Conservation (phyloP, 164 flowering plant genomes). For the Chloranthus sessilifolius region DNA sequence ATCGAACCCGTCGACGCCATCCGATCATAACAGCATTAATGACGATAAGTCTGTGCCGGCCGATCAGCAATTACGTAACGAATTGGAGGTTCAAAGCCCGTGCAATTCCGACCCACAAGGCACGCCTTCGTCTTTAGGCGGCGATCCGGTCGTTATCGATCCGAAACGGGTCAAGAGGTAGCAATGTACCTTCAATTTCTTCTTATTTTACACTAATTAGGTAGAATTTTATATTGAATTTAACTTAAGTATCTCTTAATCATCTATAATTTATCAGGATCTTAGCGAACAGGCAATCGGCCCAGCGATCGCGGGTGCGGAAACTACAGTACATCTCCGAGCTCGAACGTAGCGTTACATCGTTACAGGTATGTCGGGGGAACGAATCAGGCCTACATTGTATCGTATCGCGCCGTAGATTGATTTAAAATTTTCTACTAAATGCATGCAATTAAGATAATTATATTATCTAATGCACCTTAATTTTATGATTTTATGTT, state of each 20-base stretch:
- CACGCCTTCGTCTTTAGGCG: no score
- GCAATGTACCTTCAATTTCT: neutral
- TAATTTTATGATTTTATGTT: no score
- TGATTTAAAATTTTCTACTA: no score
- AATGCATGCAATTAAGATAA: no score
- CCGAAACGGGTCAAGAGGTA: constrained; percentile 84
- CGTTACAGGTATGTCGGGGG: constrained; percentile 77
- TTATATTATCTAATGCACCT: no score
- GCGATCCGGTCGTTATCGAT: constrained; percentile 36
- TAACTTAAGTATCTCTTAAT: no score
- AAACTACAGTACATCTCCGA: constrained; percentile 82
- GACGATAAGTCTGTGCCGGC: constrained; percentile 26
- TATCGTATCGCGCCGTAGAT: no score
- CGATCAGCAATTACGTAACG: constrained; percentile 20
- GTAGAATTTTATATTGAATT: neutral
- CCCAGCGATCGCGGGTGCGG: constrained; percentile 83
- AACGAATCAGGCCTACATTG: no score
- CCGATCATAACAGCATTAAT: constrained; percentile 56
- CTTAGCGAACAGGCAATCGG: constrained; percentile 83
- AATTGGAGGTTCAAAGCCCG: constrained; percentile 48
- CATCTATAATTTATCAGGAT: no score
- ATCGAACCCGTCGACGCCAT: constrained; percentile 53
- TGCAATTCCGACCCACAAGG: constrained; percentile 26
- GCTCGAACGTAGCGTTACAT: constrained; percentile 76
- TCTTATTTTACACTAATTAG: neutral